Evolutionary conservation across 2,329 filamentous ascomycete species (phyloP).

Genomic region (Cladophialophora bantiana): DNA sequence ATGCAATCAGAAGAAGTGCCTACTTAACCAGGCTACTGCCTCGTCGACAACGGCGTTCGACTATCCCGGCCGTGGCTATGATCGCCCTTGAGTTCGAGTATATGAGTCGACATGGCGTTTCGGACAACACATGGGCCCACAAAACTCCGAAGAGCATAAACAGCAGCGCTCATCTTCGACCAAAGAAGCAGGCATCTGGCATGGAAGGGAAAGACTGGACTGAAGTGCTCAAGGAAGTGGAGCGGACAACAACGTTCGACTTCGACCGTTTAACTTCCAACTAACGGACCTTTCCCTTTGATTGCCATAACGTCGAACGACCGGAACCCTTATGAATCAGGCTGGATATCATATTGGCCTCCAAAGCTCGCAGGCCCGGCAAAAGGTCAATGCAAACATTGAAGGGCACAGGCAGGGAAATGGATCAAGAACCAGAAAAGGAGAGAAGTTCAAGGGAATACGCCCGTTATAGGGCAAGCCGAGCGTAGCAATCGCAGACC

Average conservation of each 20-base stretch:
- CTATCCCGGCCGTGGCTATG: background rate
- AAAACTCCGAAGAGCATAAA: background rate
- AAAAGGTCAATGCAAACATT: background rate
- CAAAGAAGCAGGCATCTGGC: background rate
- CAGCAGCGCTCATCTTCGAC: background rate
- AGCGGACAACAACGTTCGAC: background rate
- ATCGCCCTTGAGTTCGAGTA: background rate
- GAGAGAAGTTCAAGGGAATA: background rate
- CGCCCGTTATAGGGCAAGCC: background rate
- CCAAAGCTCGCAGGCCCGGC: background rate
- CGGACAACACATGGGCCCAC: background rate
- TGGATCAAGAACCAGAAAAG: background rate
- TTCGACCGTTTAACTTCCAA: background rate
- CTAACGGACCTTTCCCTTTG: background rate
- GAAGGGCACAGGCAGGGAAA: background rate
- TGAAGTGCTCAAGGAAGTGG: background rate
- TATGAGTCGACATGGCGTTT: background rate
- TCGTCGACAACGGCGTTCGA: background rate
- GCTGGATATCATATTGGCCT: background rate
- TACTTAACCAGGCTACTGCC: background rate
- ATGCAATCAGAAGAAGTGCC: background rate
- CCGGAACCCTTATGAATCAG: background rate
- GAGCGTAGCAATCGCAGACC: background rate
- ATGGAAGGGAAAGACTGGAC: background rate
- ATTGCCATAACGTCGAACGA: background rate